Base-by-base conservation (phyloP, 1,284 basidiomycete genomes). In the Ceratorhiza oryzae-sativae region DNA sequence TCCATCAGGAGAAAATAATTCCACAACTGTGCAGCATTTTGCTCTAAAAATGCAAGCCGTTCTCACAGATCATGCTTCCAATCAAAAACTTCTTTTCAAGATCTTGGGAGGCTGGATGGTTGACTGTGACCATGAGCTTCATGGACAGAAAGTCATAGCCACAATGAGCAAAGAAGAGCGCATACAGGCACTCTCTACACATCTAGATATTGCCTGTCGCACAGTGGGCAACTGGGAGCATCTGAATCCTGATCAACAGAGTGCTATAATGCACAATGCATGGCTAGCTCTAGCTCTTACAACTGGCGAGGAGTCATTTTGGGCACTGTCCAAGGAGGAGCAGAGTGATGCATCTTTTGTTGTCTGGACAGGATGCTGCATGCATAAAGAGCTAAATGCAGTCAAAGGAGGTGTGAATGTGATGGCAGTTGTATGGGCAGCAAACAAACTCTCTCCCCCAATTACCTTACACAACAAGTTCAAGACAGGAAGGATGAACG, bases 331-430 rank as follows among this genome's bases (percentile, higher is more conserved):
- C 25, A 12, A 42, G 1, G 49, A 55, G 9, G 49, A 53, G 13
- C 4, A 56, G 9, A 20, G 12, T 3, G 46, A 23, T 1, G 51
- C 46, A 15, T 36, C 55, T n/a, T 72, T 65, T 12, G 1, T 58
- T 72, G 70, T 82, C 25, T 79, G 79, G 76, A 75, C 75, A 6
- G 80, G 82, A 0, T 84, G 83, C 72, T 78, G 78, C 45, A 81
- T 81, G 79, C 83, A 84, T 74, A 84, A 84, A 71, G 81, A 82
- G 12, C 75, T 79, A 12, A 84, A 84, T 72, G 71, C 74, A 15
- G 76, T 82, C 30, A 80, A 80, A 60, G 81, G 78, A 0, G 80
- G 83, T 0, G 77, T 77, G 51, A 62, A 48, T 4, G 62, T 45
- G 3, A 79, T 81, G 78, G 20, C 60, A 27, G 72, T 36, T 2